phyloP scores from a whole-genome alignment of 371 early-diverging fungal genomes.

The Syncephalastrum monosporum region DNA sequence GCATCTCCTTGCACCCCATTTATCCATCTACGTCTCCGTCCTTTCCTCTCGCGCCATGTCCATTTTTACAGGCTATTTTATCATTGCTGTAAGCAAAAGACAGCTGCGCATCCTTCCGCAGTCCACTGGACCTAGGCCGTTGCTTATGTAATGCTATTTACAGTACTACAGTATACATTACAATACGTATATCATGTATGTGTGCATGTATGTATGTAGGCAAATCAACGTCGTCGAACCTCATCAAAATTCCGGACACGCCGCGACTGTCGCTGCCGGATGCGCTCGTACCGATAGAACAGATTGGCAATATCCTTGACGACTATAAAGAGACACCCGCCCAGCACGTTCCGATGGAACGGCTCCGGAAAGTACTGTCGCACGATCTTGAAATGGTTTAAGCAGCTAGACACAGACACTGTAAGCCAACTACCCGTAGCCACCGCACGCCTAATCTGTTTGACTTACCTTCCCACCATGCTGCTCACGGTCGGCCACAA shows the following conservation, averaged over 20 bases:
- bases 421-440: neutral
- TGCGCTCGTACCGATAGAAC: slow-evolving; percentile 37
- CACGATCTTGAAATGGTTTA: slow-evolving; percentile 45
- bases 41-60: no score
- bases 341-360: slow-evolving; percentile 57
- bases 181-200: no score
- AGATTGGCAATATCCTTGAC: slow-evolving; percentile 49
- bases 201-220: no score
- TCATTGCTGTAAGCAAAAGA: no score
- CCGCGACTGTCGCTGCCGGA: slow-evolving; percentile 39
- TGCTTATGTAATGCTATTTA: no score
- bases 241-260: slow-evolving; percentile 31
- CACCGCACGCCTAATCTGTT: neutral
- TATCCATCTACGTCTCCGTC: no score
- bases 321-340: slow-evolving; percentile 63
- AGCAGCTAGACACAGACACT: slow-evolving; percentile 26
- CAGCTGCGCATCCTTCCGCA: no score
- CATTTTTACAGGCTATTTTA: no score
- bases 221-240: slow-evolving; percentile 2
- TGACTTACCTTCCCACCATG: slow-evolving; percentile 36
- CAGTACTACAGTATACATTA: no score
- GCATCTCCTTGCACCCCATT: no score
- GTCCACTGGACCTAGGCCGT: no score
- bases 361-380: slow-evolving; percentile 52
- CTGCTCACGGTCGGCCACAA: slow-evolving; percentile 50